Conservation (phyloP, 345 rosid genomes). For the Aquilaria sinensis region DNA sequence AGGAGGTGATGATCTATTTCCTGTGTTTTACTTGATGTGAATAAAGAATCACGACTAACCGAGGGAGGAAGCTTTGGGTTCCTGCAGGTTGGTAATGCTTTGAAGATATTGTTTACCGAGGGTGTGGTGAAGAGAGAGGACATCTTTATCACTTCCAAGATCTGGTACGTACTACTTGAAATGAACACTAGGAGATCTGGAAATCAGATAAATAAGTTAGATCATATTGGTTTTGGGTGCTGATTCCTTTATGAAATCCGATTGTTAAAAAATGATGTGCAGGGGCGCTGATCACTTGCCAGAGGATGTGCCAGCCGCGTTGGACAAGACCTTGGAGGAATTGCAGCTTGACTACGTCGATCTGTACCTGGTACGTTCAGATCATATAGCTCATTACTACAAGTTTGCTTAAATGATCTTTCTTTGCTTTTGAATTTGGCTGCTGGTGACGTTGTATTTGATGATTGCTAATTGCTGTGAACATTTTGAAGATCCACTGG, state of each 20-base stretch:
- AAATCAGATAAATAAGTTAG: not conserved
- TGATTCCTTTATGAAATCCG: too few relatives aligned
- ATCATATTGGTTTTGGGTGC: not conserved
- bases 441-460: too few relatives aligned
- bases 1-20: slow-evolving; percentile 38
- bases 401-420: too few relatives aligned
- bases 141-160: slow-evolving; percentile 58
- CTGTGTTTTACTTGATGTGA: slow-evolving; percentile 1
- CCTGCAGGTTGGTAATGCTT: slow-evolving; percentile 40
- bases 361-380: slow-evolving; percentile 46
- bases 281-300: slow-evolving; percentile 59
- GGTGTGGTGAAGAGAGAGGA: slow-evolving; percentile 49
- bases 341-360: slow-evolving; percentile 60
- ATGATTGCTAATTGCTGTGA: not conserved
- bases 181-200: not conserved
- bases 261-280: not conserved
- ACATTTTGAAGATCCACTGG: slow-evolving; percentile 47
- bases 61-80: not conserved
- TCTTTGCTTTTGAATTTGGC: too few relatives aligned
- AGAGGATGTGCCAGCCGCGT: slow-evolving; percentile 51
- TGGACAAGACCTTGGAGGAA: slow-evolving; percentile 39
- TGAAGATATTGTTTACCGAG: slow-evolving; percentile 39
- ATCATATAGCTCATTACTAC: not conserved
- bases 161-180: slow-evolving; percentile 30
- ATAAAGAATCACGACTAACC: too few relatives aligned